Base-by-base conservation (phyloP, 2,329 filamentous ascomycete genomes). In the Clonostachys chloroleuca region DNA sequence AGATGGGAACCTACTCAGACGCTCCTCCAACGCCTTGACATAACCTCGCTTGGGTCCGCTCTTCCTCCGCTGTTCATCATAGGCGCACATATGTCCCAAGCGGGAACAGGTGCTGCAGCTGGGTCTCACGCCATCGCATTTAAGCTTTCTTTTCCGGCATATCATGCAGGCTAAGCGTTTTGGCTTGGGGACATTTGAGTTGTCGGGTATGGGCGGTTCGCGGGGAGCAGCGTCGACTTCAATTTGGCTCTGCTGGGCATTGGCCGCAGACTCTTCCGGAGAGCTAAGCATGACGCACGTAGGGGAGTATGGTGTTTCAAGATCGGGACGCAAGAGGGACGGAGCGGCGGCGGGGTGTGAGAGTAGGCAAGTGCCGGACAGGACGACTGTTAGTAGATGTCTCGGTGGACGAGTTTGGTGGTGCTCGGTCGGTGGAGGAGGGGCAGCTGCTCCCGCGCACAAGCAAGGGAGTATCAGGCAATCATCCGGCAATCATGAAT, bases 151-250 rank as follows among this genome's bases (percentile, higher is more conserved):
- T 69, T 92, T 94, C 58, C 92, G 80, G 64, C 94, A 99, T 52
- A 97, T 84, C 61, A 96, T 89, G 65, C 94, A 99, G 36, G 94
- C 94, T 58, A 97, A 87, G 56, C 92, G 83, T 75, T 97, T 97
- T n/a, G 86, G 84, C 59, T 89, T 89, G 44, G 87, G 85, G 18
- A 89, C 75, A 56, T 66, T 75, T 43, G 71, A 66, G 53, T 84
- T 83, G 55, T 78, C 77, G 51, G 66, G 64, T 40, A 68, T 60
- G 48, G 65, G 65, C 50, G 74, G 71, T 49, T 70, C 69, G 47
- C 63, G 59, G 46, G 64, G 51, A 34, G 55, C 51, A 48, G 63
- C 61, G 43, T 67, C 56, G 54, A 54, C 59, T 59, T 58, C 53
- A 51, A 55, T 64, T 39, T 51, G 56, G 30, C 51, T 54, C 34